phyloP scores from a whole-genome alignment of 495 filamentous ascomycete genomes.

The Terfezia claveryi region DNA sequence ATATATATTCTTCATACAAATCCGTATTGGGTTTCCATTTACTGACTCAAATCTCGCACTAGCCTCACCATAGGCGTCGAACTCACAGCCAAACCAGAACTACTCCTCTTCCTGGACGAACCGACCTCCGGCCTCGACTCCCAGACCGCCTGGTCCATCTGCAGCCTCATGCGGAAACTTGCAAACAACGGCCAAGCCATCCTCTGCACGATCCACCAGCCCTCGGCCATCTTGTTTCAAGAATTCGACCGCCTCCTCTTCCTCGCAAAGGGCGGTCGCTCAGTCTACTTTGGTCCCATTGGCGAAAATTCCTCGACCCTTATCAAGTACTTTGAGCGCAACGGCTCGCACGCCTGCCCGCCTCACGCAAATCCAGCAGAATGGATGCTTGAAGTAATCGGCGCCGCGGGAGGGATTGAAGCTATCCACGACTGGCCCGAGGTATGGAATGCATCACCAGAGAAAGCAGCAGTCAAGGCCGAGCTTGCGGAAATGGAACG shows the following conservation, averaged over 20 bases:
- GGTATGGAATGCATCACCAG: slow-evolving; percentile 42
- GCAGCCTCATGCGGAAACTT: slow-evolving; percentile 55
- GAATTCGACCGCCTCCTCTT: slow-evolving; percentile 79
- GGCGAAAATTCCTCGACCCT: slow-evolving; percentile 35
- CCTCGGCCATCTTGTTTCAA: slow-evolving; percentile 73
- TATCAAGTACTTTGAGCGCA: slow-evolving; percentile 21
- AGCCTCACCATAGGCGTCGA: slow-evolving; percentile 71
- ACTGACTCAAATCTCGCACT: neutral
- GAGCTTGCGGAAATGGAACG: slow-evolving; percentile 27
- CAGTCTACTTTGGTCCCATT: slow-evolving; percentile 63
- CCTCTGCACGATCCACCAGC: slow-evolving; percentile 86
- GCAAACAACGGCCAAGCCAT: slow-evolving; percentile 69
- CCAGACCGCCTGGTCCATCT: slow-evolving; percentile 73
- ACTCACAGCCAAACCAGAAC: slow-evolving; percentile 66
- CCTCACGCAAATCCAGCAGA: slow-evolving; percentile 27
- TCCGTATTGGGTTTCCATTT: neutral
- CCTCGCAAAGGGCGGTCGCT: slow-evolving; percentile 54
- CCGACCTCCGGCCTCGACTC: slow-evolving; percentile 68
- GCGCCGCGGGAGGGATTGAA: slow-evolving; percentile 31
- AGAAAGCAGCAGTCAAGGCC: slow-evolving; percentile 24
- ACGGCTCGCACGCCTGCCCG: slow-evolving; percentile 27
- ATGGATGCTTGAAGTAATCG: slow-evolving; percentile 27
- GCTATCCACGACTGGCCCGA: slow-evolving; percentile 44
- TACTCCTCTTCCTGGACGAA: slow-evolving; percentile 84
- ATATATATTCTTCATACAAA: no score